These are phyloP conservation scores for Antrodiella citrinella DNA, from an alignment of 768 basidiomycete genomes.

Conservation along the genomic window DNA sequence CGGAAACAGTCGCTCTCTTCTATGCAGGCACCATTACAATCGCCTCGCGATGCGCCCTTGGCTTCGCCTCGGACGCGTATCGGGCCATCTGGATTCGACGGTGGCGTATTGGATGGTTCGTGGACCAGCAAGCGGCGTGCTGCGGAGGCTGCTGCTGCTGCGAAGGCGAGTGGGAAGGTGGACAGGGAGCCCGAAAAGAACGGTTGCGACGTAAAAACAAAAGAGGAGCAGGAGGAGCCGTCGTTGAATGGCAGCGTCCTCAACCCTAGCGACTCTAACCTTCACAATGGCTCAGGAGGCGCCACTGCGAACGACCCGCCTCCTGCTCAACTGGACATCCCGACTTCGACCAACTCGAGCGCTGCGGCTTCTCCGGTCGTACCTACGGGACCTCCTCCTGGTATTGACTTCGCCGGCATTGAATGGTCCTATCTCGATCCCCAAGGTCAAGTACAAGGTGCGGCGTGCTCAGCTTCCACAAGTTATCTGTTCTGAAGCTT, in stretches of 20 bases:
- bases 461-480: conserved; percentile 6
- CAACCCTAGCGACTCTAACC: neutral
- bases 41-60: conserved; percentile 51
- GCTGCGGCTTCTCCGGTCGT: neutral
- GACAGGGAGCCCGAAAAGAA: conserved; percentile 32
- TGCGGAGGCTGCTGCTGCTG: conserved; percentile 44
- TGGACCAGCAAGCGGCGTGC: conserved; percentile 59
- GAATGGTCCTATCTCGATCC: conserved; percentile 95
- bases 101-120: conserved; percentile 68
- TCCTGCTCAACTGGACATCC: neutral
- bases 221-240: conserved; percentile 53
- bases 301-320: neutral
- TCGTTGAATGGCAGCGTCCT: conserved; percentile 3
- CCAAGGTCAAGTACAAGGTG: conserved; percentile 87
- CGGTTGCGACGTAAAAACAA: conserved; percentile 39
- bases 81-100: conserved; percentile 53
- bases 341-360: neutral
- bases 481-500: conserved; percentile 1
- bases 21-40: conserved; percentile 42
- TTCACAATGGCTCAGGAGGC: conserved; percentile 1
- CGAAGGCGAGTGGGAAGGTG: conserved; percentile 34
- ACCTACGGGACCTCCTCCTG: conserved; percentile 30
- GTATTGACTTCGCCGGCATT: conserved; percentile 48
- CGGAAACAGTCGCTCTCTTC: conserved; percentile 66
- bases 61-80: conserved; percentile 62